Evolutionary conservation across 805 yeast genomes (phyloP).

Genomic region (Hanseniaspora valbyensis): DNA sequence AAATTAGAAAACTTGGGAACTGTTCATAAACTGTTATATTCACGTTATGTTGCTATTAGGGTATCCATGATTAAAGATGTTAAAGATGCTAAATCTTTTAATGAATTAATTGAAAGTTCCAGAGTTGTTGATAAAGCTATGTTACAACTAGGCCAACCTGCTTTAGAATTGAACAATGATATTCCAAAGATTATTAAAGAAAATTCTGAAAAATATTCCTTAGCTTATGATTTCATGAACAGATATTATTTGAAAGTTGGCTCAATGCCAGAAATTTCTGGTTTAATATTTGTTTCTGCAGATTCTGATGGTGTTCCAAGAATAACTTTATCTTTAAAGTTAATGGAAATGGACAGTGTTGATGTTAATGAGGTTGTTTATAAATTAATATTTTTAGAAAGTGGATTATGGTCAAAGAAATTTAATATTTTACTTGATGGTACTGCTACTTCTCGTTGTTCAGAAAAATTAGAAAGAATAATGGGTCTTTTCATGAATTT

Average conservation of each 20-base stretch:
- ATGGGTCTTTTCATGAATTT: conserved; percentile 31
- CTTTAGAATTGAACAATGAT: conserved; percentile 42
- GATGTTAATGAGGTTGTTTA: conserved; percentile 46
- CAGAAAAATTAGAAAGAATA: conserved; percentile 21
- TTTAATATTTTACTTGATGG: conserved; percentile 57
- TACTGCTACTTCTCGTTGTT: conserved; percentile 41
- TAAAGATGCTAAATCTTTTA: conserved; percentile 16
- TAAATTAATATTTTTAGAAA: conserved; percentile 50
- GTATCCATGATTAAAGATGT: conserved; percentile 18
- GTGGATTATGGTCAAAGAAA: conserved; percentile 61
- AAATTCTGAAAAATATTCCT: conserved; percentile 38
- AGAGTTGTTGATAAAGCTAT: conserved; percentile 39
- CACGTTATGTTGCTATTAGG: conserved; percentile 36
- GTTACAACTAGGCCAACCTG: conserved; percentile 48
- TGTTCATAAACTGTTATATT: conserved; percentile 41
- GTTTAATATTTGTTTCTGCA: conserved; percentile 51
- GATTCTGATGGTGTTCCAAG: conserved; percentile 66
- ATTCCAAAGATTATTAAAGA: conserved; percentile 44
- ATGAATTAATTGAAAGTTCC: conserved; percentile 27
- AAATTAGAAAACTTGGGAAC: conserved; percentile 28
- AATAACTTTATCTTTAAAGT: conserved; percentile 40
- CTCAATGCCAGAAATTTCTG: conserved; percentile 34
- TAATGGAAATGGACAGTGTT: conserved; percentile 29
- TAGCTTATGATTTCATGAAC: conserved; percentile 63
- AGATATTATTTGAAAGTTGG: conserved; percentile 48